These are phyloP conservation scores for Gardenia jasminoides DNA, from an alignment of 257 asterid species.

Conservation along the genomic window DNA sequence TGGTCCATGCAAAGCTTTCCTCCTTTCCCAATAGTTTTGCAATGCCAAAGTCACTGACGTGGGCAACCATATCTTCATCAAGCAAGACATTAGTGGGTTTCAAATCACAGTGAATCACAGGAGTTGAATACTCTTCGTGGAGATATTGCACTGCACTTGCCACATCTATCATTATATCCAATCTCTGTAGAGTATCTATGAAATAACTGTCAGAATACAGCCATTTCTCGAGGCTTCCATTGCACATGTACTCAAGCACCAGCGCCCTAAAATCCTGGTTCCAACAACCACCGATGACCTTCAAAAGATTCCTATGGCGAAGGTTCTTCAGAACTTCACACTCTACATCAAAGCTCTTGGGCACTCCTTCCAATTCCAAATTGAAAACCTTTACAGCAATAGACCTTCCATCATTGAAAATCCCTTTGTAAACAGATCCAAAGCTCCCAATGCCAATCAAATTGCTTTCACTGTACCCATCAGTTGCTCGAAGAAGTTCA, in stretches of 20 bases:
- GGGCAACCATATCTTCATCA: slow-evolving; percentile 11
- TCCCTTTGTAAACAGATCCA: slow-evolving; percentile 14
- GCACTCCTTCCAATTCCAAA: not conserved
- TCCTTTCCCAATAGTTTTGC: slow-evolving; percentile 9
- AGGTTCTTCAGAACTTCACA: slow-evolving; percentile 4
- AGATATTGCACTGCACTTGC: slow-evolving; percentile 11
- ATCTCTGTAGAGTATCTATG: slow-evolving; percentile 2
- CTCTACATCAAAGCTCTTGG: slow-evolving; percentile 10
- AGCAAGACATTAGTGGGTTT: slow-evolving; percentile 17
- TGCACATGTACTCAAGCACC: slow-evolving; percentile 11
- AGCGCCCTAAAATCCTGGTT: slow-evolving; percentile 10
- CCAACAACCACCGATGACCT: slow-evolving; percentile 5
- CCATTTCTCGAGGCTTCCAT: slow-evolving; percentile 21
- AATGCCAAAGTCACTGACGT: slow-evolving; percentile 21
- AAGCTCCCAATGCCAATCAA: slow-evolving; percentile 14
- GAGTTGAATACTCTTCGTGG: not conserved
- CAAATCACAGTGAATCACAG: slow-evolving; percentile 18
- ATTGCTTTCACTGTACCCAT: not conserved
- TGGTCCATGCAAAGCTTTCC: not conserved
- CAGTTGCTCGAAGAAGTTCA: slow-evolving; percentile 11
- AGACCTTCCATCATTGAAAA: not conserved
- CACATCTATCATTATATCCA: slow-evolving; percentile 3
- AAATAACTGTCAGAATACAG: not conserved
- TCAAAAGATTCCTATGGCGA: slow-evolving; percentile 10
- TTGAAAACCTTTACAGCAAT: slow-evolving; percentile 16